phyloP scores from a whole-genome alignment of 495 filamentous ascomycete species.

The Pseudevernia furfuracea region DNA sequence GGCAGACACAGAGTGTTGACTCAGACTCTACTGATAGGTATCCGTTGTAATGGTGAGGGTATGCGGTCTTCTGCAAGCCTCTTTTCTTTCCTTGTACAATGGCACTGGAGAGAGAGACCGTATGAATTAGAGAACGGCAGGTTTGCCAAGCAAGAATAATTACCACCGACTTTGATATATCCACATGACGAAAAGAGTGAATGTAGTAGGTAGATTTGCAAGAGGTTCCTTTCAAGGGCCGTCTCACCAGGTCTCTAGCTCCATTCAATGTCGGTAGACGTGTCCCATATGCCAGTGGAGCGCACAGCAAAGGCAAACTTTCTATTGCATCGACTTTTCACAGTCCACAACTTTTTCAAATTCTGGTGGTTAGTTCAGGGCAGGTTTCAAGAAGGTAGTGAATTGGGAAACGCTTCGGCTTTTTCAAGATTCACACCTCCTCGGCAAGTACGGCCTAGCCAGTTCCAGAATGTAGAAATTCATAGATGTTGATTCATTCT shows the following conservation, averaged over 20 bases:
- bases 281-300: background rate
- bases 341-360: background rate
- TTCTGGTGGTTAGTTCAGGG: background rate
- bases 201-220: background rate
- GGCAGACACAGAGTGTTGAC: conserved; percentile 34
- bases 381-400: background rate
- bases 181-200: conserved; percentile 1
- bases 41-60: conserved; percentile 3
- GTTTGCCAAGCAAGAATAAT: background rate
- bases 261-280: background rate
- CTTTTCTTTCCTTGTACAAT: background rate
- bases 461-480: conserved; percentile 7
- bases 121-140: background rate
- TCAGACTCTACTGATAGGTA: conserved; percentile 54
- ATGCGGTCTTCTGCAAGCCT: background rate
- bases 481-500: conserved; percentile 14
- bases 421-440: conserved; percentile 1
- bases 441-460: conserved; percentile 15
- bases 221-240: background rate
- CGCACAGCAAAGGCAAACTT: background rate
- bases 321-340: background rate
- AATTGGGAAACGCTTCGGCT: background rate
- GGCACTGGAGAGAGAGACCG: background rate
- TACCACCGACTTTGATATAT: background rate
- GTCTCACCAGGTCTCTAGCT: background rate